Base-by-base conservation (phyloP, 2,329 filamentous ascomycete species). In the Septoria linicola region DNA sequence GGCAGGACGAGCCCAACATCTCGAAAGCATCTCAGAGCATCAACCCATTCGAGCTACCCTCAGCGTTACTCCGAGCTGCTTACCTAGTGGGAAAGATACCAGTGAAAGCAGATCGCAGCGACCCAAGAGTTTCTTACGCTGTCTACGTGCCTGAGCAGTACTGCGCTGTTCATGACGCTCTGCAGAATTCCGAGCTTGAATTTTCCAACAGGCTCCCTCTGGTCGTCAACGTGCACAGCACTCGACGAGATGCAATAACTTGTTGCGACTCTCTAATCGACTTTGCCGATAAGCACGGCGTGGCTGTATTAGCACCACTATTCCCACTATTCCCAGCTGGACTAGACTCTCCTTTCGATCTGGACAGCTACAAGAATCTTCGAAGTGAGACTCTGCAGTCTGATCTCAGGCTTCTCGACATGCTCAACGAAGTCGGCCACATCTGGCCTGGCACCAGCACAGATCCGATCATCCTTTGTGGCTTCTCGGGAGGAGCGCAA, bases 51-150 rank as follows among this genome's bases (percentile, higher is more conserved):
- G 50, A 53, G 6, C 30, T 54, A 2, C 49, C 53, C 19, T 35
- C 49, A 17, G 30, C 49, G 11, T 50, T 53, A n/a, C 49, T 56
- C 2, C 49, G 45, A 41, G 41, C 53, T 4, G 53, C 53, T 4
- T 53, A 53, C n/a, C 35, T 56, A 2, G 21, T 56, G 8, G 53
- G 53, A 25, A 56, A 56, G 31, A 45, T 50, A 14, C 53, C 53
- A 10, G 36, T 56, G 40, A 44, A 41, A 32, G 41, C 53, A 6
- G 44, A 35, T 23, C 34, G 35, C 1, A 49, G 34, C 35, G 53
- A 53, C 14, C 40, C 40, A 17, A 44, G 53, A 25, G 41, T 56
- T 4, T 56, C 53, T 2, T 56, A 49, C 41, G 48, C 49, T 8
- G 40, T 56, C 30, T 53, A 56, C 23, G 36, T 56, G 7, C 53